Conservation (phyloP, 192 early-diverging fungal species). For the Coemansia sp. region DNA sequence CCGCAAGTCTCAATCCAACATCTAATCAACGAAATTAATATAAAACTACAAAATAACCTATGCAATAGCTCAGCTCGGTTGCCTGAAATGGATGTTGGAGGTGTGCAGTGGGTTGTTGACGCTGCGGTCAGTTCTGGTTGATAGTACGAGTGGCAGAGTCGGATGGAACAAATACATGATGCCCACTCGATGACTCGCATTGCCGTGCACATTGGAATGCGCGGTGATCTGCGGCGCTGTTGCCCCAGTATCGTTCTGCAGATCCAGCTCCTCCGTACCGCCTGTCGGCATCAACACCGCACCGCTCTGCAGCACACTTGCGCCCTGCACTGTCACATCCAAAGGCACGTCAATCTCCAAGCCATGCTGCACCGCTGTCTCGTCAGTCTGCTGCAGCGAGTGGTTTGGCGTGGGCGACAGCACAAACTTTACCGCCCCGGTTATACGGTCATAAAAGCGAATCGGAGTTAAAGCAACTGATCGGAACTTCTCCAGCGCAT, state of each 20-base stretch:
- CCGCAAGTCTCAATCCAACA: not conserved
- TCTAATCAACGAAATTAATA: not conserved
- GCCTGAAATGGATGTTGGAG: conserved; percentile 46
- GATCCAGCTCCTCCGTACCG: conserved; percentile 17
- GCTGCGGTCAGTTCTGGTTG: conserved; percentile 33
- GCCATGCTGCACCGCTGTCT: not conserved
- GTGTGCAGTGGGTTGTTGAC: conserved; percentile 15
- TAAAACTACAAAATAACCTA: not conserved
- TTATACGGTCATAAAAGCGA: conserved; percentile 41
- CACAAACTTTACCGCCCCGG: conserved; percentile 40
- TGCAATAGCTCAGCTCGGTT: not conserved
- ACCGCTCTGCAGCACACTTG: conserved; percentile 14
- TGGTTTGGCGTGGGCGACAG: conserved; percentile 28
- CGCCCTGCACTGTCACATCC: conserved; percentile 9
- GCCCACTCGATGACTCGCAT: conserved; percentile 7
- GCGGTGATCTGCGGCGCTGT: not conserved
- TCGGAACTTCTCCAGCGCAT: conserved; percentile 41
- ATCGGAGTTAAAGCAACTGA: conserved; percentile 31
- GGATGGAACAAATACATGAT: conserved; percentile 45
- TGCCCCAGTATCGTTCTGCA: conserved; percentile 5
- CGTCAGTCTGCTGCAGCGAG: conserved; percentile 3
- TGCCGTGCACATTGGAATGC: not conserved
- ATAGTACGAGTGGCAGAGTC: conserved; percentile 37
- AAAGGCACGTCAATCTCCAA: not conserved
- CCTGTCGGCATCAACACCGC: conserved; percentile 34